These are phyloP conservation scores for Phyllosticta citrichinensis DNA, from an alignment of 2,329 filamentous ascomycete genomes.

Conservation along the genomic window DNA sequence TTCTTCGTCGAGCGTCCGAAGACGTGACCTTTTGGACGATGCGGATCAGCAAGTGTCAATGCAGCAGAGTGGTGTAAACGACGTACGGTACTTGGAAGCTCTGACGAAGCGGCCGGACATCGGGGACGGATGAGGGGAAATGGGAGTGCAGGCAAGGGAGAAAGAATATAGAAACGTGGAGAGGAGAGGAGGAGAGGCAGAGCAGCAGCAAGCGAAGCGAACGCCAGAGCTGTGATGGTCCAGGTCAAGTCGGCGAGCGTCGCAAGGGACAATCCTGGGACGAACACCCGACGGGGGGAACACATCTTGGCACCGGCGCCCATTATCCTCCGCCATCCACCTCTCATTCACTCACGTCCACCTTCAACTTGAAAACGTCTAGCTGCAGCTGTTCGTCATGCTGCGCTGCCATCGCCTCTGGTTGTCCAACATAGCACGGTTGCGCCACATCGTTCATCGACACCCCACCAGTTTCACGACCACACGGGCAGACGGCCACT, in stretches of 20 bases:
- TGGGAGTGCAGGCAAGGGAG: not conserved
- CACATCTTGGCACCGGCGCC: not conserved
- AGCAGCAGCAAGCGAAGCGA: not conserved
- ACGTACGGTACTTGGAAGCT: constrained; percentile 63
- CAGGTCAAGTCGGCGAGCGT: not conserved
- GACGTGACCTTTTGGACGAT: constrained; percentile 66
- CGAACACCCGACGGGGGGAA: not conserved
- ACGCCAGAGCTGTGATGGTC: not conserved
- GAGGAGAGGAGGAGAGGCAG: not conserved
- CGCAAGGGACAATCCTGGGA: not conserved
- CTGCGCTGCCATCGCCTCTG: not conserved
- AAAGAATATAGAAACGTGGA: not conserved
- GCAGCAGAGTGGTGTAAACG: constrained; percentile 16
- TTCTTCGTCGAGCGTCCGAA: constrained; percentile 93
- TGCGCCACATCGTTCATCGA: not conserved
- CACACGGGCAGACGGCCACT: not conserved
- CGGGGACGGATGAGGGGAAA: not conserved
- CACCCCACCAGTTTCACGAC: not conserved
- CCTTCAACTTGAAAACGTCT: not conserved
- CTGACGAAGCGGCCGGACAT: constrained; percentile 67
- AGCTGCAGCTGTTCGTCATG: not conserved
- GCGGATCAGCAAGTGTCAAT: constrained; percentile 18
- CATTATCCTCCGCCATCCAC: not conserved
- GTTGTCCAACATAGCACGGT: not conserved
- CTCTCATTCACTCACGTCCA: not conserved